Conservation (phyloP, 2,329 filamentous ascomycete species). For the Aspergillus calidoustus region DNA sequence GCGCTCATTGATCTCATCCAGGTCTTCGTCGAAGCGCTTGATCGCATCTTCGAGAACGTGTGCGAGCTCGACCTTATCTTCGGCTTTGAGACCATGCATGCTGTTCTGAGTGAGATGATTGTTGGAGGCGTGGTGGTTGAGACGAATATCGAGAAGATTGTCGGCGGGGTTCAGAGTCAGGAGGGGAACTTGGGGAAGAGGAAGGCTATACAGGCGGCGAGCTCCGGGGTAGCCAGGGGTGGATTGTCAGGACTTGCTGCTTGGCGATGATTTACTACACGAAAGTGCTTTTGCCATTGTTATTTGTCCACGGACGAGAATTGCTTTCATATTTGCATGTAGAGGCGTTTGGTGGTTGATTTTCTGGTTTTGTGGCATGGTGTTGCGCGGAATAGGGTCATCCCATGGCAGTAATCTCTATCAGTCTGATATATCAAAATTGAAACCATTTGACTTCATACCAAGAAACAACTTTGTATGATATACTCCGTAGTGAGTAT, state of each 20-base stretch:
- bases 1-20: slow-evolving; percentile 96
- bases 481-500: too few relatives aligned
- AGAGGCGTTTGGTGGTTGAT: neutral
- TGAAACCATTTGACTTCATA: neutral
- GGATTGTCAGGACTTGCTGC: slow-evolving; percentile 45
- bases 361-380: neutral
- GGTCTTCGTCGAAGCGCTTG: slow-evolving; percentile 94
- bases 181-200: slow-evolving; percentile 49
- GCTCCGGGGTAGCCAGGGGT: slow-evolving; percentile 41
- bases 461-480: too few relatives aligned
- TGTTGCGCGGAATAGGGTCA: too few relatives aligned
- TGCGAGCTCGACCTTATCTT: slow-evolving; percentile 99
- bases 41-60: slow-evolving; percentile 96
- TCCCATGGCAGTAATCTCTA: neutral
- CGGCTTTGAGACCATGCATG: slow-evolving; percentile 96
- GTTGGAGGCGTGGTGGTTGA: slow-evolving; percentile 94
- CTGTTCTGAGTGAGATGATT: slow-evolving; percentile 89
- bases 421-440: neutral
- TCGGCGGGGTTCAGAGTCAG: slow-evolving; percentile 73
- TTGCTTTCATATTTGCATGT: neutral
- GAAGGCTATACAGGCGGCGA: slow-evolving; percentile 49
- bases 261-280: slow-evolving; percentile 38
- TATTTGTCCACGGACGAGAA: neutral
- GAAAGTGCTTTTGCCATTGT: neutral
- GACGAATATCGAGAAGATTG: slow-evolving; percentile 85